Evolutionary conservation across 2,329 filamentous ascomycete species (phyloP).

Genomic region (Ambrosiella beaveri): DNA sequence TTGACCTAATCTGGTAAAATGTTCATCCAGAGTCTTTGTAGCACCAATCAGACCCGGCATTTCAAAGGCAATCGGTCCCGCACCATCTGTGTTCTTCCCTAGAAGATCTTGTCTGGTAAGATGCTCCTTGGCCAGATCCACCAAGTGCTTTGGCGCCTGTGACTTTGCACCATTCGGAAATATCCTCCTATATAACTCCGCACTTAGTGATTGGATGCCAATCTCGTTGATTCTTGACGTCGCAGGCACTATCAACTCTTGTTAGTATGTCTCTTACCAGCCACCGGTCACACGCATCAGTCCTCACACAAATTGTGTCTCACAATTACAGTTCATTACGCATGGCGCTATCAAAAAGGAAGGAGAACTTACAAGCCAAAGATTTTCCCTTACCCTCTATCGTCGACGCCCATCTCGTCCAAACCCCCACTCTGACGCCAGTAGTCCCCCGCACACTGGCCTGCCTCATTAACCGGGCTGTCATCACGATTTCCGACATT

Average conservation of each 20-base stretch:
- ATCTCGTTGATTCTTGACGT: constrained; percentile 74
- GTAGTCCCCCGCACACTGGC: neutral
- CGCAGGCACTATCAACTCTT: constrained; percentile 25
- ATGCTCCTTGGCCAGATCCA: constrained; percentile 68
- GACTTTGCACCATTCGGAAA: constrained; percentile 46
- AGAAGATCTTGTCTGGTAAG: constrained; percentile 69
- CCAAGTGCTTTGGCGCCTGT: constrained; percentile 43
- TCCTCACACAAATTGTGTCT: neutral
- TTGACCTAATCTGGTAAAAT: constrained; percentile 75
- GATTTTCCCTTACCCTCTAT: constrained; percentile 15
- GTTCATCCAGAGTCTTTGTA: constrained; percentile 61
- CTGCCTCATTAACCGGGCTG: neutral
- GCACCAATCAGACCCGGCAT: constrained; percentile 59
- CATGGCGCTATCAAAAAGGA: neutral
- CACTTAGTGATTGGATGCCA: constrained; percentile 83
- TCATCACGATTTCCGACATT: neutral
- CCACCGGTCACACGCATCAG: neutral
- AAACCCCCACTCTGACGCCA: neutral
- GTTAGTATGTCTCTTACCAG: constrained; percentile 10
- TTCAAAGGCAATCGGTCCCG: constrained; percentile 66
- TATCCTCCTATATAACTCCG: constrained; percentile 64
- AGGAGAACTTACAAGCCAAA: constrained; percentile 25
- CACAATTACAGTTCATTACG: neutral
- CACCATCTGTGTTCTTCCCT: constrained; percentile 73
- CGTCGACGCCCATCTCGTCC: constrained; percentile 6